Percentiles rank a stretch among this genome's conserved stretches.
Evolutionary conservation across 2,329 filamentous ascomycete species (phyloP).

Genomic region (Penicillium thymicola): DNA sequence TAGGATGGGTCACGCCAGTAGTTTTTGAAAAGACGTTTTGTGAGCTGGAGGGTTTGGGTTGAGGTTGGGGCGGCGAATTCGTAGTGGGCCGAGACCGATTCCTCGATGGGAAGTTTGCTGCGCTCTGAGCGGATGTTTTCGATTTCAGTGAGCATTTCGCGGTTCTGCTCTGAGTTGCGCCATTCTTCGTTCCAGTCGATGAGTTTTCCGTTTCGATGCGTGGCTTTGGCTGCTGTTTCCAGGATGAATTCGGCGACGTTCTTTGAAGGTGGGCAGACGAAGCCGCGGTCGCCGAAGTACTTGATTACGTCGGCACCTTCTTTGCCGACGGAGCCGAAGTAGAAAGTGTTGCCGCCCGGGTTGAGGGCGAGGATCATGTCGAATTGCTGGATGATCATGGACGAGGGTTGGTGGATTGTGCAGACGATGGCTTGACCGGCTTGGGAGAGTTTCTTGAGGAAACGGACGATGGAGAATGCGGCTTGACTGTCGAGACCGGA

Average conservation of each 20-base stretch:
- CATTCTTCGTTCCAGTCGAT: constrained; percentile 76
- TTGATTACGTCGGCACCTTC: constrained; percentile 62
- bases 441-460: constrained; percentile 64
- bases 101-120: constrained; percentile 46
- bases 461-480: constrained; percentile 65
- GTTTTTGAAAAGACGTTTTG: constrained; percentile 66
- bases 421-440: constrained; percentile 70
- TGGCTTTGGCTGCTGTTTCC: constrained; percentile 60
- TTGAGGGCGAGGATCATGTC: constrained; percentile 70
- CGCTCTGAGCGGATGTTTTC: constrained; percentile 59
- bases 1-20: constrained; percentile 77
- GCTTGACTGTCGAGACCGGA: constrained; percentile 67
- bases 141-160: constrained; percentile 61
- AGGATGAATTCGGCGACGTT: constrained; percentile 66
- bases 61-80: constrained; percentile 66
- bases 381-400: constrained; percentile 67
- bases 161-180: constrained; percentile 62
- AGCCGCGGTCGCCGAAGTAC: constrained; percentile 66
- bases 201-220: constrained; percentile 52
- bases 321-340: constrained; percentile 69
- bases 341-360: constrained; percentile 67
- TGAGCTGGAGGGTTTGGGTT: constrained; percentile 63
- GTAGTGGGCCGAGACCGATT: constrained; percentile 37
- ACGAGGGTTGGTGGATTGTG: constrained; percentile 71
- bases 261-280: constrained; percentile 62